Conservation (phyloP, 2,329 filamentous ascomycete species). For the Aspergillus sp. region DNA sequence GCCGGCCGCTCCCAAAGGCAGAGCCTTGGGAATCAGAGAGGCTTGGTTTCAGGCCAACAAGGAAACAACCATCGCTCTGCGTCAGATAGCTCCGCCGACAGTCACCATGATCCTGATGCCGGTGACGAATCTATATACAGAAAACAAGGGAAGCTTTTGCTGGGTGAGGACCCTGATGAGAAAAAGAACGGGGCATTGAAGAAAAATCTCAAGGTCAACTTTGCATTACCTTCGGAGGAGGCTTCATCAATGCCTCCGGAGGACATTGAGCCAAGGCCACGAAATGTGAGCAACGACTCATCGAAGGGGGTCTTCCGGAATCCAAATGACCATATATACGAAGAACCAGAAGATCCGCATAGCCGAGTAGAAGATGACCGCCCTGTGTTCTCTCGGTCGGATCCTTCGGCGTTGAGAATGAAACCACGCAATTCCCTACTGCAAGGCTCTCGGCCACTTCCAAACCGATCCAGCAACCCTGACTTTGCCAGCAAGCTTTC, state of each 20-base stretch:
- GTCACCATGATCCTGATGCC: slow-evolving; percentile 1
- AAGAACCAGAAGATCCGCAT: slow-evolving; percentile 59
- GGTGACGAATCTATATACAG: slow-evolving; percentile 1
- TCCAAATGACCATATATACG: slow-evolving; percentile 62
- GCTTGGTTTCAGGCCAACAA: slow-evolving; percentile 4
- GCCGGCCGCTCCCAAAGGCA: slow-evolving; percentile 37
- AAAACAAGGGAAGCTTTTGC: slow-evolving; percentile 1
- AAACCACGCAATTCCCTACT: slow-evolving; percentile 57
- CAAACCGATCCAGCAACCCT: slow-evolving; percentile 35
- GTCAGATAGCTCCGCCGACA: slow-evolving; percentile 12
- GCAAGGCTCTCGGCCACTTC: slow-evolving; percentile 33
- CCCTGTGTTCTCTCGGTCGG: slow-evolving; percentile 21
- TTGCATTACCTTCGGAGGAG: slow-evolving; percentile 26
- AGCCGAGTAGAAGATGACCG: slow-evolving; percentile 13
- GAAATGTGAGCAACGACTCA: slow-evolving; percentile 29
- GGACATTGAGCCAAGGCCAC: slow-evolving; percentile 14
- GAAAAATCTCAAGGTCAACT: slow-evolving; percentile 33
- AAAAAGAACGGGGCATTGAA: slow-evolving; percentile 16
- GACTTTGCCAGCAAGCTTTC: slow-evolving; percentile 38
- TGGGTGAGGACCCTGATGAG: slow-evolving; percentile 4
- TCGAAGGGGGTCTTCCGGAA: slow-evolving; percentile 48
- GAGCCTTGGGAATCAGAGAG: slow-evolving; percentile 13
- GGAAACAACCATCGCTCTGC: slow-evolving; percentile 11
- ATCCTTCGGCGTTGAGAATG: slow-evolving; percentile 42
- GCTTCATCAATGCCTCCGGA: slow-evolving; percentile 6